phyloP scores from a whole-genome alignment of 2,329 filamentous ascomycete species.

The Hypoxylon sp. region DNA sequence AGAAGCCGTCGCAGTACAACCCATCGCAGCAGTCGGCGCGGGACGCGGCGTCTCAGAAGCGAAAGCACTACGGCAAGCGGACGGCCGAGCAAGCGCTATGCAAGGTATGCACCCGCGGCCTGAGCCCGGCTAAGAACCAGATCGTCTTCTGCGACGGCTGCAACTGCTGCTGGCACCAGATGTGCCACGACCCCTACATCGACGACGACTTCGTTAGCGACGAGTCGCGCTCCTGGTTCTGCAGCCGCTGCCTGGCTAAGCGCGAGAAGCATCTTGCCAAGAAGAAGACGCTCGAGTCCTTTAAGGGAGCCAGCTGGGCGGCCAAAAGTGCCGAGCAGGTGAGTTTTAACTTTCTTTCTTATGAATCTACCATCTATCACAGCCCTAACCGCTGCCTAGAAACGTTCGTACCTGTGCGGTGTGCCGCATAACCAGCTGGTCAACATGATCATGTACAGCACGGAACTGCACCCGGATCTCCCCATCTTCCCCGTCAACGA shows the following conservation, averaged over 20 bases:
- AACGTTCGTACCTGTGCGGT: constrained; percentile 67
- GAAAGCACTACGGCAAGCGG: constrained; percentile 62
- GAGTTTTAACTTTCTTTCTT: constrained; percentile 16
- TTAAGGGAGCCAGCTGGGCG: constrained; percentile 50
- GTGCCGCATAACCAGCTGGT: constrained; percentile 69
- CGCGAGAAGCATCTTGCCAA: constrained; percentile 53
- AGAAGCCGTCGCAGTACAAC: constrained; percentile 70
- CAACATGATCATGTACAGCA: constrained; percentile 68
- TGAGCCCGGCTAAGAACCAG: constrained; percentile 76
- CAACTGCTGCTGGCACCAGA: constrained; percentile 80
- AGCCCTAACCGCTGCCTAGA: constrained; percentile 51
- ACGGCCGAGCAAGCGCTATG: constrained; percentile 70
- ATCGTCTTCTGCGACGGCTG: constrained; percentile 89
- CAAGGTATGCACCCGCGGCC: constrained; percentile 74
- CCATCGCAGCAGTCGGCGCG: constrained; percentile 55
- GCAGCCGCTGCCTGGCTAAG: constrained; percentile 64
- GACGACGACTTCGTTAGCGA: constrained; percentile 72
- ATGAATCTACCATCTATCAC: background rate
- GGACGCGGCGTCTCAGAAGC: constrained; percentile 44
- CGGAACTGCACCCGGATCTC: constrained; percentile 68
- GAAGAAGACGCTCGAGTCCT: constrained; percentile 49
- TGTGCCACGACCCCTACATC: constrained; percentile 80
- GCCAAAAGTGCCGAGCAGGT: constrained; percentile 52
- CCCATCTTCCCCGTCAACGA: constrained; percentile 65
- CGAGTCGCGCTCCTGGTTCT: constrained; percentile 75